These are phyloP conservation scores for Zhuliangozyma blackwelliae DNA, from an alignment of 1,139 yeast genomes.

Conservation along the genomic window DNA sequence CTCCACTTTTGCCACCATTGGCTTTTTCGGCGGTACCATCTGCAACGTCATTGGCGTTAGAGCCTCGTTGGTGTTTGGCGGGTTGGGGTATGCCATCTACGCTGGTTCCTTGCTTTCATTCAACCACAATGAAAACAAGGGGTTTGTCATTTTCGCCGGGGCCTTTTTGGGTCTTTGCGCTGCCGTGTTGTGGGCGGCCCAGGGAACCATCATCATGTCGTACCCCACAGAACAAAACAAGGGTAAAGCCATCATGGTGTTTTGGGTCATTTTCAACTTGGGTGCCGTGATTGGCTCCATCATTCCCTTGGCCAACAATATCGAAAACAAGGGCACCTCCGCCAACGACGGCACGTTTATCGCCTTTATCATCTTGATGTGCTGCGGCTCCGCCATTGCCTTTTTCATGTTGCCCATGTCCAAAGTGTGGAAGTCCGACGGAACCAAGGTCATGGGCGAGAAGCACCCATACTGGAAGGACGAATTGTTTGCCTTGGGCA, in stretches of 20 bases:
- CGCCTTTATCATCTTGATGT: slow-evolving; percentile 55
- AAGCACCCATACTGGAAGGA: slow-evolving; percentile 45
- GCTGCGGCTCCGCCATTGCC: slow-evolving; percentile 44
- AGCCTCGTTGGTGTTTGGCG: slow-evolving; percentile 48
- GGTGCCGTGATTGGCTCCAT: slow-evolving; percentile 60
- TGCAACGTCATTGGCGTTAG: slow-evolving; percentile 51
- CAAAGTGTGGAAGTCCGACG: slow-evolving; percentile 50
- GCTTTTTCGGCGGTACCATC: slow-evolving; percentile 59
- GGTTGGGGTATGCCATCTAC: slow-evolving; percentile 54
- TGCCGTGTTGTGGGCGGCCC: slow-evolving; percentile 57
- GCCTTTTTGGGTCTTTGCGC: slow-evolving; percentile 60
- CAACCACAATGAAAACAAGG: slow-evolving; percentile 44
- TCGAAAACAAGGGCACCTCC: slow-evolving; percentile 30
- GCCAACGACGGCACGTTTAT: slow-evolving; percentile 54
- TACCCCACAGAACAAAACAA: slow-evolving; percentile 54
- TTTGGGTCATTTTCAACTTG: slow-evolving; percentile 61
- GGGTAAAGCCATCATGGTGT: slow-evolving; percentile 52
- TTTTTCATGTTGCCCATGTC: slow-evolving; percentile 45
- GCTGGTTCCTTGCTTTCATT: slow-evolving; percentile 49
- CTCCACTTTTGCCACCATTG: slow-evolving; percentile 53
- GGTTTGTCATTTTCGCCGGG: slow-evolving; percentile 56
- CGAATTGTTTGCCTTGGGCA: slow-evolving; percentile 41
- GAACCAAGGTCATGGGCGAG: slow-evolving; percentile 43
- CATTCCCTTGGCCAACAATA: slow-evolving; percentile 51
- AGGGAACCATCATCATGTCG: slow-evolving; percentile 54